Percentiles rank a stretch among this genome's conserved stretches.
These are phyloP conservation scores for Aquilaria yunnanensis DNA, from an alignment of 345 rosid species.

Conservation along the genomic window DNA sequence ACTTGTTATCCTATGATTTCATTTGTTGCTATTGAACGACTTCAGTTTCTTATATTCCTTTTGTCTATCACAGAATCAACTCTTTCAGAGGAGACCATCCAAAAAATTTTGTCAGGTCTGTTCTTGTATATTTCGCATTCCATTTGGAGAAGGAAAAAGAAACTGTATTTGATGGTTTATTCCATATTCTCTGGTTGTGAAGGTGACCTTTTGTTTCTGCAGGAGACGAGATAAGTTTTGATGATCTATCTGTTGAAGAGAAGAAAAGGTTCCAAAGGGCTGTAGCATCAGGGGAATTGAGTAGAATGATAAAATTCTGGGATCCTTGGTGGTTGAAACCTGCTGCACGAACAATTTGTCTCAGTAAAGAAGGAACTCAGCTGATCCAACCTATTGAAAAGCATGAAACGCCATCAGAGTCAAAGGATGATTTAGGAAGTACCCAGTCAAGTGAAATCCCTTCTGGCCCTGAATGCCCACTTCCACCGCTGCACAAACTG, in stretches of 20 bases:
- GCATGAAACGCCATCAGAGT: constrained; percentile 17
- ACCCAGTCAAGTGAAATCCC: constrained; percentile 45
- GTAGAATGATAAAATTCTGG: constrained; percentile 90
- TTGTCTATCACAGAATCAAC: constrained; percentile 28
- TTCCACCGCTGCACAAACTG: constrained; percentile 52
- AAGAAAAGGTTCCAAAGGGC: constrained; percentile 79
- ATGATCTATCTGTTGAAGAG: constrained; percentile 71
- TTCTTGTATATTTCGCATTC: background rate
- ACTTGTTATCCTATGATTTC: no score
- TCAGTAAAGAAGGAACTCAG: constrained; percentile 53
- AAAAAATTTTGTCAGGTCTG: constrained; percentile 63
- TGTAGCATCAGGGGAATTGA: constrained; percentile 78
- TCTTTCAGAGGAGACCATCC: constrained; percentile 57
- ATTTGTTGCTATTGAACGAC: no score
- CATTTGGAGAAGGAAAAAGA: background rate
- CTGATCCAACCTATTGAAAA: constrained; percentile 46
- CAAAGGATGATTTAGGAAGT: constrained; percentile 14
- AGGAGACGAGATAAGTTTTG: constrained; percentile 51
- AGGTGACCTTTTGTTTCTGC: constrained; percentile 1
- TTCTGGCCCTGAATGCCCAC: constrained; percentile 58
- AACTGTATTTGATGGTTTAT: constrained; percentile 2
- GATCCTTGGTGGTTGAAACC: constrained; percentile 94
- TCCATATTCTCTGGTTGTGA: background rate
- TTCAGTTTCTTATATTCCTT: background rate
- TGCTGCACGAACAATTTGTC: constrained; percentile 53